Conservation (phyloP, 495 filamentous ascomycete species). For the Penicillium odoratum region DNA sequence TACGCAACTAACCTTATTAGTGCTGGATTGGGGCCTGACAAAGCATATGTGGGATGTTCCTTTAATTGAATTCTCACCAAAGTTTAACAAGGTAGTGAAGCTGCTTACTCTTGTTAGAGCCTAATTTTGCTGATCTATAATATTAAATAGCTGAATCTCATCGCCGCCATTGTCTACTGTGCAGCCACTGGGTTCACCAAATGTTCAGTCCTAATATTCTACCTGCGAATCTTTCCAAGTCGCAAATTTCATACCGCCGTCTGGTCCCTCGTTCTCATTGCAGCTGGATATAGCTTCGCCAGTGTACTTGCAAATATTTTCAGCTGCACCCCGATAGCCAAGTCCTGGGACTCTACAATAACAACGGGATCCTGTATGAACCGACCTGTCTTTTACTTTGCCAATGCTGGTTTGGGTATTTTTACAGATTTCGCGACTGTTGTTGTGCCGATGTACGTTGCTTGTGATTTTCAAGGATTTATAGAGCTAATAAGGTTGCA, state of each 20-base stretch:
- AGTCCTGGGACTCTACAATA: constrained; percentile 32
- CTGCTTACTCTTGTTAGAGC: not conserved
- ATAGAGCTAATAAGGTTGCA: constrained; percentile 8
- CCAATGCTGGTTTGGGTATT: constrained; percentile 36
- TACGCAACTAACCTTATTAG: constrained; percentile 11
- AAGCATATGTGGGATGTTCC: constrained; percentile 36
- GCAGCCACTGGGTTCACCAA: constrained; percentile 41
- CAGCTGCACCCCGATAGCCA: constrained; percentile 33
- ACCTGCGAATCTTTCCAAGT: constrained; percentile 49
- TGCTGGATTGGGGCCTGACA: constrained; percentile 33
- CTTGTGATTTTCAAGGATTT: no score
- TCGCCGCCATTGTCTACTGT: constrained; percentile 37
- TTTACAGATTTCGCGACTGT: constrained; percentile 41
- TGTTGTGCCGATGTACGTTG: constrained; percentile 36
- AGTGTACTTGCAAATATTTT: constrained; percentile 37
- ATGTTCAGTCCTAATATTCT: constrained; percentile 48
- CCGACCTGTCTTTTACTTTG: constrained; percentile 34
- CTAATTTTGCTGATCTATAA: not conserved
- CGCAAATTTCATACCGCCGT: constrained; percentile 32
- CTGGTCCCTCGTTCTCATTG: constrained; percentile 35
- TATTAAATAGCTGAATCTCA: constrained; percentile 23
- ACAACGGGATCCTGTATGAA: constrained; percentile 29
- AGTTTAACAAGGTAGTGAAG: constrained; percentile 17
- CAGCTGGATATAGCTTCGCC: constrained; percentile 35
- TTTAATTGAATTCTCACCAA: constrained; percentile 10